phyloP scores from a whole-genome alignment of 257 asterid species.

The Fraxinus americana region DNA sequence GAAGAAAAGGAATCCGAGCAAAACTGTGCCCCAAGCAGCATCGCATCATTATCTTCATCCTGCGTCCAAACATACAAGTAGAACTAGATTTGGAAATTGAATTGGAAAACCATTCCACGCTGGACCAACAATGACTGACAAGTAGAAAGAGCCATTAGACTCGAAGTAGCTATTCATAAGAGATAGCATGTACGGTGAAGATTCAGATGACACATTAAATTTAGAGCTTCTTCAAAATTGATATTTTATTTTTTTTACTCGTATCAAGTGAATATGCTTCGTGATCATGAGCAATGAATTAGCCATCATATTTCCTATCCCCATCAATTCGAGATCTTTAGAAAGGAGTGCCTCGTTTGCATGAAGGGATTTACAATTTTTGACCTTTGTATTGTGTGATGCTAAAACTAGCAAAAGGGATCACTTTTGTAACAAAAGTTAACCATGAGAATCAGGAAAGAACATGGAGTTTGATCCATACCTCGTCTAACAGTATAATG shows the following conservation, averaged over 20 bases:
- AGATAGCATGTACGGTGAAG: constrained; percentile 1
- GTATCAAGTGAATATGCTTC: constrained; percentile 9
- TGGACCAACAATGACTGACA: constrained; percentile 3
- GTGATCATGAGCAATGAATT: constrained; percentile 16
- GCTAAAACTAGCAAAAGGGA: constrained; percentile 7
- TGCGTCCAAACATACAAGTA: constrained; percentile 28
- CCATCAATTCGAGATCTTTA: neutral
- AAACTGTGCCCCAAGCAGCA: constrained; percentile 89
- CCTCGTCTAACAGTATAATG: constrained; percentile 86
- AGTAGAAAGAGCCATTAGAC: neutral
- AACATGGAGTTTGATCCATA: constrained; percentile 28
- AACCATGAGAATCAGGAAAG: constrained; percentile 11
- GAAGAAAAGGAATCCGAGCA: constrained; percentile 89
- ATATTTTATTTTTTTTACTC: constrained; percentile 17
- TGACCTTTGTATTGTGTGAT: neutral
- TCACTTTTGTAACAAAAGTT: neutral
- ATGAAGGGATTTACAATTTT: neutral
- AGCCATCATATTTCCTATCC: constrained; percentile 6
- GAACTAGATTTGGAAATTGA: neutral
- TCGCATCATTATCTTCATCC: constrained; percentile 94
- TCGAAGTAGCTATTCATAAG: constrained; percentile 3
- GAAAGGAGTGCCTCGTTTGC: neutral
- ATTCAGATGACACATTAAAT: constrained; percentile 1
- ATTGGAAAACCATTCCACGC: neutral
- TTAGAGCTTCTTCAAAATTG: neutral